Evolutionary conservation across 2,329 filamentous ascomycete species (phyloP).

Genomic region (Nannizzia gypsea): DNA sequence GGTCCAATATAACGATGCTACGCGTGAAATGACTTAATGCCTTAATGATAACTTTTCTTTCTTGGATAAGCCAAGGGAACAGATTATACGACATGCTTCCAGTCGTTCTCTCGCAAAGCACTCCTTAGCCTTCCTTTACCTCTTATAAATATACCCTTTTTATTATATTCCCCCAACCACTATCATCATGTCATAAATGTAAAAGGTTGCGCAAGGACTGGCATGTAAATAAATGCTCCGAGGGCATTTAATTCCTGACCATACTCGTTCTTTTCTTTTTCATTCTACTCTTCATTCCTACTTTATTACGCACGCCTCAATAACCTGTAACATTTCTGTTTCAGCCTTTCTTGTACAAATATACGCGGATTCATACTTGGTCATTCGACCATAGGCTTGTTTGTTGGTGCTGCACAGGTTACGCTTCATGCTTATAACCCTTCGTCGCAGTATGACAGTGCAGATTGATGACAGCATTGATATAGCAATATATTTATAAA

Average conservation of each 20-base stretch:
- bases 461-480: neutral
- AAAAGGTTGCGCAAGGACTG: neutral
- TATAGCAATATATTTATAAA: neutral
- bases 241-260: neutral
- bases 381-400: neutral
- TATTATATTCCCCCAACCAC: neutral
- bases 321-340: neutral
- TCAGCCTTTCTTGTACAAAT: neutral
- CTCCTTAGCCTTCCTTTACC: neutral
- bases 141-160: neutral
- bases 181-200: neutral
- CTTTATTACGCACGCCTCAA: neutral
- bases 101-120: slow-evolving; percentile 2
- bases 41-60: slow-evolving; percentile 4
- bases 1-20: neutral
- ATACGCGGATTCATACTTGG: neutral
- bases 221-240: neutral
- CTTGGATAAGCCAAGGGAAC: slow-evolving; percentile 2
- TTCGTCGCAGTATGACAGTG: neutral
- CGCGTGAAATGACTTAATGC: slow-evolving; percentile 4
- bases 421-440: neutral
- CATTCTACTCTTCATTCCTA: neutral
- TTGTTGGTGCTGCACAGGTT: neutral
- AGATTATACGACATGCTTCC: neutral
- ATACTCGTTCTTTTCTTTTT: neutral